phyloP scores from a whole-genome alignment of 441 rosid genomes.

The Pelargonium fulgidum region DNA sequence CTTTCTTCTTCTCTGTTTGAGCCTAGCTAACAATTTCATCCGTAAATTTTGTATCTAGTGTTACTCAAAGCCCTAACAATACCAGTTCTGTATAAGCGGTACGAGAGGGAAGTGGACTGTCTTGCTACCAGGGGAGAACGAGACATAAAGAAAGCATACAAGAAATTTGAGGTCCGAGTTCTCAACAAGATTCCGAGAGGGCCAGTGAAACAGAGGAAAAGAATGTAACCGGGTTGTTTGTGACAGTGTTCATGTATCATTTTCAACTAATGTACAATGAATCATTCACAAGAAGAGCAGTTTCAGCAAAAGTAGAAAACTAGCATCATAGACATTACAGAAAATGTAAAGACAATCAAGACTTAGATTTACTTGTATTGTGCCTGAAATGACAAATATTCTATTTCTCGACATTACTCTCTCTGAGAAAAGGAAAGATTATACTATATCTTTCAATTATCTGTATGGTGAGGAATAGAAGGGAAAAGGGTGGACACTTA shows the following conservation, averaged over 20 bases:
- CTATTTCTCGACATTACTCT: neutral
- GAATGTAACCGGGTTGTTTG: neutral
- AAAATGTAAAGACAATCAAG: no score
- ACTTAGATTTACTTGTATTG: no score
- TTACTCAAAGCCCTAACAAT: slow-evolving; percentile 39
- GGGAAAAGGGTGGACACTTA: neutral
- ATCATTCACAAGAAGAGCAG: no score
- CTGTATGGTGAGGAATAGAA: slow-evolving; percentile 8
- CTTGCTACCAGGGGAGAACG: slow-evolving; percentile 29
- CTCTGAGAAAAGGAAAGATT: neutral
- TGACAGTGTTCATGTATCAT: neutral
- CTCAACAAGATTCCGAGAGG: slow-evolving; percentile 84
- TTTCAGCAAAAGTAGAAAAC: no score
- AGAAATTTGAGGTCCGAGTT: slow-evolving; percentile 44
- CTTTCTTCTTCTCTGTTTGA: neutral
- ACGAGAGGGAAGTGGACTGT: slow-evolving; percentile 54
- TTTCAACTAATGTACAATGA: no score
- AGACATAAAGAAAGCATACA: slow-evolving; percentile 35
- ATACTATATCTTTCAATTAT: neutral
- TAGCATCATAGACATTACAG: no score
- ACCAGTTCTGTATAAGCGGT: slow-evolving; percentile 55
- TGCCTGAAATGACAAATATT: neutral
- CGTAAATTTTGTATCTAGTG: slow-evolving; percentile 19
- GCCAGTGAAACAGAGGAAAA: slow-evolving; percentile 44
- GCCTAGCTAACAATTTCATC: slow-evolving; percentile 1